phyloP scores from a whole-genome alignment of 306 rosid genomes.

The Dicorynia guianensis region DNA sequence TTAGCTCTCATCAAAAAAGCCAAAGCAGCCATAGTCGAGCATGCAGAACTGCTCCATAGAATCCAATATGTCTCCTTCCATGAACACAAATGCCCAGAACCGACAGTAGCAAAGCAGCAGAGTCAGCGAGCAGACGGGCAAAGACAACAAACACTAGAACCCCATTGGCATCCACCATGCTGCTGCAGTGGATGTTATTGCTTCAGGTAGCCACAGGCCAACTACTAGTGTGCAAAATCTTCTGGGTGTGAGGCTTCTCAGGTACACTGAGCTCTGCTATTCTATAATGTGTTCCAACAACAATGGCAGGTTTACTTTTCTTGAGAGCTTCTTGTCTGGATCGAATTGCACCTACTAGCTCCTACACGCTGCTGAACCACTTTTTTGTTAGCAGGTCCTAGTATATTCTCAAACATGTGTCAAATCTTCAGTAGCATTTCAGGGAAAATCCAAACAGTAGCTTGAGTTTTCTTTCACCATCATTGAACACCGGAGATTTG shows the following conservation, averaged over 20 bases:
- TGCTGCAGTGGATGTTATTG: slow-evolving; percentile 30
- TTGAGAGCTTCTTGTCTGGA: slow-evolving; percentile 91
- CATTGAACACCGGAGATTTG: slow-evolving; percentile 54
- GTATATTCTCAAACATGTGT: slow-evolving; percentile 69
- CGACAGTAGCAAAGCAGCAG: slow-evolving; percentile 17
- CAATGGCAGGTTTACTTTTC: slow-evolving; percentile 86
- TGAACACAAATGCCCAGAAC: slow-evolving; percentile 1
- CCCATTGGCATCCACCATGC: slow-evolving; percentile 38
- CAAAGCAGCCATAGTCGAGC: slow-evolving; percentile 81
- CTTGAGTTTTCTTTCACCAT: slow-evolving; percentile 67
- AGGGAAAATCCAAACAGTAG: slow-evolving; percentile 42
- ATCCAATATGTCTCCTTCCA: slow-evolving; percentile 46
- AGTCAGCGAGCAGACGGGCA: slow-evolving; percentile 14
- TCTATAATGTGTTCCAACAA: slow-evolving; percentile 95
- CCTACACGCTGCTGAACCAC: slow-evolving; percentile 93
- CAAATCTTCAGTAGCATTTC: slow-evolving; percentile 46
- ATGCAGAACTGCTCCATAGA: slow-evolving; percentile 86
- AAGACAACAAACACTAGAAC: slow-evolving; percentile 17
- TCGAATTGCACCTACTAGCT: slow-evolving; percentile 94
- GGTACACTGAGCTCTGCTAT: slow-evolving; percentile 92
- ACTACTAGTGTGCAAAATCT: neutral
- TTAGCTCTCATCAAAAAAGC: slow-evolving; percentile 98
- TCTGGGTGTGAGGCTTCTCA: slow-evolving; percentile 86
- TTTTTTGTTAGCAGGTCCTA: slow-evolving; percentile 71
- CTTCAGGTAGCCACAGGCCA: slow-evolving; percentile 41